Evolutionary conservation across 306 rosid genomes (phyloP).

Genomic region (Cicer cuneatum): DNA sequence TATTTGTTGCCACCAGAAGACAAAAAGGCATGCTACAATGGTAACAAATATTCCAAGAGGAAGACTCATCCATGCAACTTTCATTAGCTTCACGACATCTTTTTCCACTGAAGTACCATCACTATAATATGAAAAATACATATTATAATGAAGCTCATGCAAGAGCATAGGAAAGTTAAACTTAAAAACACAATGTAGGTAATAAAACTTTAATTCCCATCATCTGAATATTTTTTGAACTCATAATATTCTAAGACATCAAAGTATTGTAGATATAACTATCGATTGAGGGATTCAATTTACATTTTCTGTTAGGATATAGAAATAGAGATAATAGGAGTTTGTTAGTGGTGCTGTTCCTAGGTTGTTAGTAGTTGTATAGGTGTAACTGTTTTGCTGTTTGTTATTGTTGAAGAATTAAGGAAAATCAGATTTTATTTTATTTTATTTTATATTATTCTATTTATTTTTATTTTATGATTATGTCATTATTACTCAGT

Average conservation of each 20-base stretch:
- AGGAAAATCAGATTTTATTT: too few relatives aligned
- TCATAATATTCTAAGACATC: conserved; percentile 31
- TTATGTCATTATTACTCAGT: too few relatives aligned
- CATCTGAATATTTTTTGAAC: conserved; percentile 27
- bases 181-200: not conserved
- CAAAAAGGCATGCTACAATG: conserved; percentile 62
- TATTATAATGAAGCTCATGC: conserved; percentile 13
- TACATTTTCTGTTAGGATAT: too few relatives aligned
- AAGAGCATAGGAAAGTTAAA: not conserved
- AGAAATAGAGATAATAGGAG: too few relatives aligned
- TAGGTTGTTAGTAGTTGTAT: too few relatives aligned
- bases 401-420: too few relatives aligned
- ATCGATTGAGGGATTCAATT: conserved; percentile 11
- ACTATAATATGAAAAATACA: conserved; percentile 53
- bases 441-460: too few relatives aligned
- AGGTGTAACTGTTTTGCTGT: too few relatives aligned
- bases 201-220: conserved; percentile 13
- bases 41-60: conserved; percentile 82
- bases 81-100: conserved; percentile 76
- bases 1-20: conserved; percentile 82
- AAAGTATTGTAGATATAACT: conserved; percentile 4
- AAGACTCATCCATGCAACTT: conserved; percentile 84
- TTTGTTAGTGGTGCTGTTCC: too few relatives aligned
- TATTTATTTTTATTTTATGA: too few relatives aligned
- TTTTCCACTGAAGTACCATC: conserved; percentile 67